A percentile compares a stretch with the other conserved stretches of the same genome.
These are phyloP conservation scores for Sporodiniella umbellata DNA, from an alignment of 371 early-diverging fungal genomes.

Conservation along the genomic window DNA sequence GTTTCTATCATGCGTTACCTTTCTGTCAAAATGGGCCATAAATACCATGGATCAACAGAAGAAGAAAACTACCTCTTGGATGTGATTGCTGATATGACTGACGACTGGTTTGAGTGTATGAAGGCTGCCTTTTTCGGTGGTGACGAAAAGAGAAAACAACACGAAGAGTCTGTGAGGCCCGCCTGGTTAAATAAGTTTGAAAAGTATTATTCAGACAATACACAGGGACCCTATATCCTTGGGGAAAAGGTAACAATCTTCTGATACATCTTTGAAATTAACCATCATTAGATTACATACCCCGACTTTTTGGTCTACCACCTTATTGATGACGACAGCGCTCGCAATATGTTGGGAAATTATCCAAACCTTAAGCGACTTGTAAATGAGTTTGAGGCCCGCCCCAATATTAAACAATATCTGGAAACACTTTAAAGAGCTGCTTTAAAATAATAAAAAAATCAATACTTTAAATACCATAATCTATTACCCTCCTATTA, in stretches of 20 bases:
- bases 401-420: conserved; percentile 20
- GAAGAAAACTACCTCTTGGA: conserved; percentile 21
- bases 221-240: conserved; percentile 17
- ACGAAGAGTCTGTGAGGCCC: not conserved
- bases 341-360: not conserved
- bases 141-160: conserved; percentile 1
- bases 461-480: too few species aligned
- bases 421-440: conserved; percentile 2
- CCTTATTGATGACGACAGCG: conserved; percentile 13
- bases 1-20: conserved; percentile 25
- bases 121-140: not conserved
- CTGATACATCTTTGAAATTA: too few species aligned
- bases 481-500: too few species aligned
- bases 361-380: conserved; percentile 21
- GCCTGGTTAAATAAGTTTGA: conserved; percentile 14
- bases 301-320: conserved; percentile 28
- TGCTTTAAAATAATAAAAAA: too few species aligned
- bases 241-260: not conserved
- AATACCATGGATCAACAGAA: conserved; percentile 20
- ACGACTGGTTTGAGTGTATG: conserved; percentile 9
- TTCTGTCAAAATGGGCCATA: conserved; percentile 16
- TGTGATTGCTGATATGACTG: conserved; percentile 6
- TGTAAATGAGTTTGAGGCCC: conserved; percentile 17
- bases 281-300: conserved; percentile 10
- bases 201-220: conserved; percentile 3